These are phyloP conservation scores for Camptophora hylomeconis DNA, from an alignment of 2,329 filamentous ascomycete genomes.

Conservation along the genomic window DNA sequence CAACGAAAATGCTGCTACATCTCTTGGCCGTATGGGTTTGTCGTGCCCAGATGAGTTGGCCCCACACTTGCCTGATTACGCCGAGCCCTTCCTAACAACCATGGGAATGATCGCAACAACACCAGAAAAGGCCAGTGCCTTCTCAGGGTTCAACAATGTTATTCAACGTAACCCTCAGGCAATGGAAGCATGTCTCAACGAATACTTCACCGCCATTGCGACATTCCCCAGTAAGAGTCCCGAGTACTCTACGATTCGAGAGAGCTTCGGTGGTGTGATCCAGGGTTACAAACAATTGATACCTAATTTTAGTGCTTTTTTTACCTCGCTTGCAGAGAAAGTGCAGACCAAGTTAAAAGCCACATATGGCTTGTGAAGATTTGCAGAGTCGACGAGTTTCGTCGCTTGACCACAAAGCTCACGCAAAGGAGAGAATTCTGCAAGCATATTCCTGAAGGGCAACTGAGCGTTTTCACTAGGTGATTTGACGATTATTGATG, in stretches of 20 bases:
- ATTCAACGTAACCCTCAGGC: conserved; percentile 79
- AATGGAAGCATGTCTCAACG: conserved; percentile 72
- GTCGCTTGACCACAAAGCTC: no score
- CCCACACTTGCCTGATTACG: conserved; percentile 66
- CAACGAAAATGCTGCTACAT: conserved; percentile 87
- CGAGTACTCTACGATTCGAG: conserved; percentile 48
- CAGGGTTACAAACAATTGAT: conserved; percentile 36
- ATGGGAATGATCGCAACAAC: conserved; percentile 79
- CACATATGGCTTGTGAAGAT: no score
- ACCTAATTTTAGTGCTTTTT: conserved; percentile 33
- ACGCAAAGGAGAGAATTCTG: no score
- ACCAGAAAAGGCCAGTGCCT: conserved; percentile 87
- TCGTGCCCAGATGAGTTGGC: conserved; percentile 65
- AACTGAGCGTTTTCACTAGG: no score
- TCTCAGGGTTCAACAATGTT: conserved; percentile 77
- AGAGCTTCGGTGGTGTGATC: conserved; percentile 61
- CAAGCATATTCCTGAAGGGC: no score
- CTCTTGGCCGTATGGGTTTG: conserved; percentile 74
- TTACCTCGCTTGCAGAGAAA: conserved; percentile 26
- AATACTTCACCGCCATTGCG: conserved; percentile 76
- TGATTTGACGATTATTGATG: no score
- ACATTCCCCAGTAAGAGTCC: conserved; percentile 49
- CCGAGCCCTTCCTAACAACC: conserved; percentile 64
- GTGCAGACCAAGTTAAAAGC: conserved; percentile 29
- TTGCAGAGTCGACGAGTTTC: no score